Evolutionary conservation across 805 yeast species (phyloP).

Genomic region (Saccharomyces mikatae): DNA sequence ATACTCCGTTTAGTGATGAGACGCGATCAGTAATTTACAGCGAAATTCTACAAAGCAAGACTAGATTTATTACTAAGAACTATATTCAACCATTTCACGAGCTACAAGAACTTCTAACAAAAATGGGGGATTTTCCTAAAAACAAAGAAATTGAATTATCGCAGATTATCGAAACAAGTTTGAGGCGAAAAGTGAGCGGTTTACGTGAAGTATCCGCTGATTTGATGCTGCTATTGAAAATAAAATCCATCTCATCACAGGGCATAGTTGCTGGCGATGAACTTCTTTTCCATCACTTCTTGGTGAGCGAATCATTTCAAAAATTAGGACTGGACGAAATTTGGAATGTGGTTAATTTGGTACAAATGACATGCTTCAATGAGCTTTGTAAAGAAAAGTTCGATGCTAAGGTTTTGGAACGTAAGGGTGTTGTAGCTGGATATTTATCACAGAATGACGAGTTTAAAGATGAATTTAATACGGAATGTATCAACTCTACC

Average conservation of each 20-base stretch:
- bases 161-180: slow-evolving; percentile 14
- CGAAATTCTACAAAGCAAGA: slow-evolving; percentile 20
- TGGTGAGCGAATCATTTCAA: slow-evolving; percentile 16
- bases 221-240: slow-evolving; percentile 25
- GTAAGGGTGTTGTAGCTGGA: slow-evolving; percentile 30
- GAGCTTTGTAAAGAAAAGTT: slow-evolving; percentile 23
- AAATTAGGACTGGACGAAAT: slow-evolving; percentile 13
- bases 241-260: slow-evolving; percentile 31
- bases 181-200: slow-evolving; percentile 13
- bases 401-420: slow-evolving; percentile 23
- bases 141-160: slow-evolving; percentile 27
- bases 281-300: slow-evolving; percentile 27
- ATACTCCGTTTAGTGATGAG: slow-evolving; percentile 21
- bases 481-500: slow-evolving; percentile 22
- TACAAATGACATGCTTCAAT: slow-evolving; percentile 29
- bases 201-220: slow-evolving; percentile 13
- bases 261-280: slow-evolving; percentile 33
- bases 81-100: slow-evolving; percentile 35
- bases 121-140: slow-evolving; percentile 25
- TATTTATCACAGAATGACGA: slow-evolving; percentile 26
- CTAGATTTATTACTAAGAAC: slow-evolving; percentile 16
- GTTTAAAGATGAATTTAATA: slow-evolving; percentile 27
- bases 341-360: slow-evolving; percentile 28
- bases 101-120: slow-evolving; percentile 23
- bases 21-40: slow-evolving; percentile 18